Percentiles rank a stretch among this genome's conserved stretches.
Conservation (phyloP, 495 filamentous ascomycete species). For the Trichoderma gamsii region DNA sequence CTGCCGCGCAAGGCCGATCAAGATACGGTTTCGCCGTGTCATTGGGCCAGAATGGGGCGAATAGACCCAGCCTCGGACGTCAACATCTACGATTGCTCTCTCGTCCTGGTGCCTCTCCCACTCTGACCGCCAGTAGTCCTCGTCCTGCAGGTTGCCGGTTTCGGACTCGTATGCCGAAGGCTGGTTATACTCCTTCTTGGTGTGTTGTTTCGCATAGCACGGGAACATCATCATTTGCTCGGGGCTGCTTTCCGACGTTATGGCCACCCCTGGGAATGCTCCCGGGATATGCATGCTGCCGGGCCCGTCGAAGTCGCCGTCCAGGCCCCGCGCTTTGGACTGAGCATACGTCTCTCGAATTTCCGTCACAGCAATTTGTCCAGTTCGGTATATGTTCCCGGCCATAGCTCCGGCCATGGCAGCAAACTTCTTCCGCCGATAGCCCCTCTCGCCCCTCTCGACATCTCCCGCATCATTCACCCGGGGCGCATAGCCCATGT, state of each 20-base stretch:
- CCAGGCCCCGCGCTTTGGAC: slow-evolving; percentile 47
- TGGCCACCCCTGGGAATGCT: slow-evolving; percentile 73
- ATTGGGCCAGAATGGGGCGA: slow-evolving; percentile 79
- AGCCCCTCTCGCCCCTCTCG: slow-evolving; percentile 48
- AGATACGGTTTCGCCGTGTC: slow-evolving; percentile 76
- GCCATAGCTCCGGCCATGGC: slow-evolving; percentile 35
- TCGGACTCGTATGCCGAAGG: slow-evolving; percentile 18
- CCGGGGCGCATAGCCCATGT: slow-evolving; percentile 14
- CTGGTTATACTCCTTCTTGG: slow-evolving; percentile 30
- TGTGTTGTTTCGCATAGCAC: slow-evolving; percentile 72
- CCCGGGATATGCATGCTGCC: slow-evolving; percentile 56
- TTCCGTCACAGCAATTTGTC: slow-evolving; percentile 84
- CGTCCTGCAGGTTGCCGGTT: slow-evolving; percentile 30
- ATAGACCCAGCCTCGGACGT: slow-evolving; percentile 93
- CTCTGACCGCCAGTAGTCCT: slow-evolving; percentile 61
- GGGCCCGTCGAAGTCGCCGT: slow-evolving; percentile 46
- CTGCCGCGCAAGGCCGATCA: slow-evolving; percentile 75
- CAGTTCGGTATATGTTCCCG: slow-evolving; percentile 50
- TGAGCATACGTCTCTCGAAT: slow-evolving; percentile 86
- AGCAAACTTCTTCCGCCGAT: slow-evolving; percentile 71
- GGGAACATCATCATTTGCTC: slow-evolving; percentile 95
- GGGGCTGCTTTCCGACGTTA: slow-evolving; percentile 62
- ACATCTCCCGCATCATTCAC: slow-evolving; percentile 17
- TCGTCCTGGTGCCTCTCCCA: slow-evolving; percentile 69
- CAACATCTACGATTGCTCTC: slow-evolving; percentile 81